Percentiles rank a stretch among this genome's conserved stretches.
Conservation (phyloP, 495 filamentous ascomycete species). For the Neurospora sp. region DNA sequence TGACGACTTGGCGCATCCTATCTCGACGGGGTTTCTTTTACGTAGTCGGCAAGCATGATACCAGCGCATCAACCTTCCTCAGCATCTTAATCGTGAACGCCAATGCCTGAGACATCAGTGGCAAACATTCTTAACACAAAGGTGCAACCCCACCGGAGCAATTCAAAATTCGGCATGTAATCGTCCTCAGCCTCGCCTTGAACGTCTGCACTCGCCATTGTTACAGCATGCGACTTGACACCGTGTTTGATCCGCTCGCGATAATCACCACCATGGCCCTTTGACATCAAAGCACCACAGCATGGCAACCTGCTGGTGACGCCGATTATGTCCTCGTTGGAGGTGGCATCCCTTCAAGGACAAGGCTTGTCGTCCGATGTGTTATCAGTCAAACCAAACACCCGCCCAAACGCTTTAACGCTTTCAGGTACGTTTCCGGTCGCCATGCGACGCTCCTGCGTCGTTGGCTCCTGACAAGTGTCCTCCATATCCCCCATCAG, state of each 20-base stretch:
- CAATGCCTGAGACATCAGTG: slow-evolving; percentile 9
- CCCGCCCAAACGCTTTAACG: neutral
- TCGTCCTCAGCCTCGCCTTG: slow-evolving; percentile 4
- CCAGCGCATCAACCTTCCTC: slow-evolving; percentile 19
- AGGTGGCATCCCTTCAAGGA: neutral
- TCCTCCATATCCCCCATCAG: neutral
- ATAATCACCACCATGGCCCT: neutral
- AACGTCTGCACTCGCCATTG: slow-evolving; percentile 6
- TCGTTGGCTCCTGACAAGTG: neutral
- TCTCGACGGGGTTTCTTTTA: slow-evolving; percentile 18
- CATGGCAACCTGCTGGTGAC: neutral
- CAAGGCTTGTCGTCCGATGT: neutral
- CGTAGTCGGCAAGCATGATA: slow-evolving; percentile 27
- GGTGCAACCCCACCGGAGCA: slow-evolving; percentile 1
- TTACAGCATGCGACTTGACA: slow-evolving; percentile 13
- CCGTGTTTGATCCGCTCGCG: neutral
- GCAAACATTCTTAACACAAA: slow-evolving; percentile 4
- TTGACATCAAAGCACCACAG: neutral
- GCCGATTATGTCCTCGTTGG: neutral
- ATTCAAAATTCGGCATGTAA: slow-evolving; percentile 3
- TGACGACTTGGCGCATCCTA: slow-evolving; percentile 23
- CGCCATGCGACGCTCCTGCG: neutral
- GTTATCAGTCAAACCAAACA: neutral
- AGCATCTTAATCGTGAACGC: slow-evolving; percentile 15
- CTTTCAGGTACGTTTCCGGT: neutral